phyloP scores from a whole-genome alignment of 164 flowering plant species.

The Vitis amurensis region DNA sequence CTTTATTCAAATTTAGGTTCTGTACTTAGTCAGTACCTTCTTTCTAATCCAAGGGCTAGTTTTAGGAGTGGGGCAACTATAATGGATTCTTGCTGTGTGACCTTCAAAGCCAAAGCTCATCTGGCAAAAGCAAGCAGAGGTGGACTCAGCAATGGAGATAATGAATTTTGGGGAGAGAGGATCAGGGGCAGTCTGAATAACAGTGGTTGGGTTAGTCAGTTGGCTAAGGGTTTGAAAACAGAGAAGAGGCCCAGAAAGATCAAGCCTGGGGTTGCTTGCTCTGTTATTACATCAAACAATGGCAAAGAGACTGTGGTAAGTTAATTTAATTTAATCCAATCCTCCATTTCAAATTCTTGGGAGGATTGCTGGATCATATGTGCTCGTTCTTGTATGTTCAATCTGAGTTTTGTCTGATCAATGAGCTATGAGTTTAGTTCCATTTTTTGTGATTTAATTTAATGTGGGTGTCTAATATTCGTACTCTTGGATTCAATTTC shows the following conservation, averaged over 20 bases:
- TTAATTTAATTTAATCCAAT: not conserved
- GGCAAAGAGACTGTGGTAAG: constrained; percentile 54
- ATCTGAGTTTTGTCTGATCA: not conserved
- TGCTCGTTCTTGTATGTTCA: not conserved
- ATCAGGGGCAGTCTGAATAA: constrained; percentile 31
- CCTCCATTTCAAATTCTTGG: not conserved
- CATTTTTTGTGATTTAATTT: not conserved
- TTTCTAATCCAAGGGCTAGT: not conserved
- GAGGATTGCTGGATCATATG: not conserved
- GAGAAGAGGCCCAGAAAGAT: constrained; percentile 26
- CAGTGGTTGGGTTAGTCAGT: constrained; percentile 24
- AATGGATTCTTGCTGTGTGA: constrained; percentile 49
- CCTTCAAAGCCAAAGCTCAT: constrained; percentile 30
- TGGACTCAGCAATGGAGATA: constrained; percentile 20
- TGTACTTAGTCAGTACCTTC: not conserved
- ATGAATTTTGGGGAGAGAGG: constrained; percentile 50
- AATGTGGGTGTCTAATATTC: not conserved
- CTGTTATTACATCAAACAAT: constrained; percentile 62
- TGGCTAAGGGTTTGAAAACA: constrained; percentile 25
- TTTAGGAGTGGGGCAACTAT: not conserved
- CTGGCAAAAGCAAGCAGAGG: constrained; percentile 21
- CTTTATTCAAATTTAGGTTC: constrained; percentile 8
- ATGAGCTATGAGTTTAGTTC: not conserved
- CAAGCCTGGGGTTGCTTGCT: constrained; percentile 46
- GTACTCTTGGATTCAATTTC: constrained; percentile 8